Base-by-base conservation (phyloP, 2,329 filamentous ascomycete species). In the Phyllosticta paracitricarpa region DNA sequence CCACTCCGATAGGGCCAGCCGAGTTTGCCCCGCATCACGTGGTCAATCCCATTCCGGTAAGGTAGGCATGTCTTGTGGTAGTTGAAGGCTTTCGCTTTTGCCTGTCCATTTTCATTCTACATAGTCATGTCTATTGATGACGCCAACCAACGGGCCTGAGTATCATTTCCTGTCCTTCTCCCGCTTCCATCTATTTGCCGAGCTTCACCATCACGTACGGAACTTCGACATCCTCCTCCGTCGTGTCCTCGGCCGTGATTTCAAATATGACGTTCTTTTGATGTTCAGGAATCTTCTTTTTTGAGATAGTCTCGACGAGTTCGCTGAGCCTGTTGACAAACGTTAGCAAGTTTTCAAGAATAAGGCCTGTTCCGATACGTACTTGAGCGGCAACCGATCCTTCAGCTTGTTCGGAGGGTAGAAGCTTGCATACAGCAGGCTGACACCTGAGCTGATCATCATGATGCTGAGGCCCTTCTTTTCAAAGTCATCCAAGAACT, bases 361-460 rank as follows among this genome's bases (percentile, higher is more conserved):
- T 63, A 33, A 28, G 10, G 12, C 2, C 28, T 5, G 2, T 2
- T 28, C 4, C 10, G 26, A 22, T 25, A 82, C 83, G 79, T 79
- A 87, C 84, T 80, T 81, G 76, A 97, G 81, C 14, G 78, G 79
- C 70, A 91, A 81, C 65, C 92, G 84, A 65, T 97, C 92, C 82
- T 91, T 92, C 62, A 91, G 80, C 82, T 88, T 88, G 59, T 88
- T 88, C 0, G 87, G 82, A 2, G 89, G 86, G 78, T 95, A 96
- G 83, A 99, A 99, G 69, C 86, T 88, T 19, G 94, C 93, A 70
- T 97, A 99, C 54, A 99, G 79, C 70, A 99, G 78, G 75, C 91
- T 97, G 65, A 97, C 93, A 1, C 93, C 94, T n/a, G 91, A 96
- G 80, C 91, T 96, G 70, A 99, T 82, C 93, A 97, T 97, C 63